Conservation (phyloP, 768 basidiomycete species). For the Boletellus ananas region DNA sequence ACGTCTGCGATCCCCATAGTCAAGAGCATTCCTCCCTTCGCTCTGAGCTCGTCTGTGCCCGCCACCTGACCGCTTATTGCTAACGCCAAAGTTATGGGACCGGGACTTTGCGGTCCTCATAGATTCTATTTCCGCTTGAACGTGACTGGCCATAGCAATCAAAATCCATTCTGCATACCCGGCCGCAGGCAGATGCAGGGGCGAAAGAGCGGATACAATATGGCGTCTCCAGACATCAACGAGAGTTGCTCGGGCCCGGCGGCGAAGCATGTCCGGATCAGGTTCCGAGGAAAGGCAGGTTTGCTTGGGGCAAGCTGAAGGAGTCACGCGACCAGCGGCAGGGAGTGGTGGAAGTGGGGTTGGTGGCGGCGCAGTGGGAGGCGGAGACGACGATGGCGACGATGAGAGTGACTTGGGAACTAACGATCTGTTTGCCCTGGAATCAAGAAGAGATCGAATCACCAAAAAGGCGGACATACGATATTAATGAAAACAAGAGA, state of each 20-base stretch:
- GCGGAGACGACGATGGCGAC: conserved; percentile 18
- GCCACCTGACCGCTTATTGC: conserved; percentile 10
- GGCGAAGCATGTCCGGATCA: conserved; percentile 45
- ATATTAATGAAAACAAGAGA: conserved; percentile 64
- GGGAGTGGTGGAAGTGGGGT: conserved; percentile 29
- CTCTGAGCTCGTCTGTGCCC: conserved; percentile 46
- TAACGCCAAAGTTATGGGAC: background rate
- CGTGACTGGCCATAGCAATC: conserved; percentile 20
- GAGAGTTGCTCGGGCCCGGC: conserved; percentile 61
- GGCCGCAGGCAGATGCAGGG: conserved; percentile 31
- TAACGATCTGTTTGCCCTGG: conserved; percentile 18
- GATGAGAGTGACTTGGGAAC: conserved; percentile 32
- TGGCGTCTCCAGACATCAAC: conserved; percentile 64
- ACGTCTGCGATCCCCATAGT: conserved; percentile 27
- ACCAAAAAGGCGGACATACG: conserved; percentile 33
- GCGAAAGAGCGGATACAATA: conserved; percentile 50
- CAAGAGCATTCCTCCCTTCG: conserved; percentile 41
- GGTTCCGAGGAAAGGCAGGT: conserved; percentile 9
- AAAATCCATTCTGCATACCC: conserved; percentile 33
- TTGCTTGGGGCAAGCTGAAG: conserved; percentile 23
- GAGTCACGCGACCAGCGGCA: conserved; percentile 25
- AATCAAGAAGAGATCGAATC: conserved; percentile 1
- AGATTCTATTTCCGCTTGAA: conserved; percentile 18
- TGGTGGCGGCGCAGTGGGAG: conserved; percentile 25
- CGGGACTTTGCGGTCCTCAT: background rate